Base-by-base conservation (phyloP, 495 filamentous ascomycete species). In the Bryoglossum gracile region DNA sequence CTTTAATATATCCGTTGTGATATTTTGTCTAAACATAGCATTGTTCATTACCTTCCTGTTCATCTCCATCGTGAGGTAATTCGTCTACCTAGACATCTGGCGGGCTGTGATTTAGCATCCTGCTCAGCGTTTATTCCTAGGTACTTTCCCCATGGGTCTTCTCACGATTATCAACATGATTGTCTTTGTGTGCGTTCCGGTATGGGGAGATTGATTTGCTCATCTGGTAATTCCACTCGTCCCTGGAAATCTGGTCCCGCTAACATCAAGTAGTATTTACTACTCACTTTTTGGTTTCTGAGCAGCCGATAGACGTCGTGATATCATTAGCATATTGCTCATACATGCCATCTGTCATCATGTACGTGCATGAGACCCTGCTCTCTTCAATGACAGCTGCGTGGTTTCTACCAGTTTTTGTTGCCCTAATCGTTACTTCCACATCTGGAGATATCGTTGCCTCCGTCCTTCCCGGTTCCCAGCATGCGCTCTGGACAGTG, bases 101-200 rank as follows among this genome's bases (percentile, higher is more conserved):
- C 37, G 11, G 0, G 68, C 61, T 11, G 77, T 83, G 76, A 64
- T 83, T 30, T 64, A 57, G 0, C 74, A 83, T 58, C 77, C 80
- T 0, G 63, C 64, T 0, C 78, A 84, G 49, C 75, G 72, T 2
- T 67, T 84, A 30, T 83, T 82, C 54, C 61, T 83, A 2, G 81
- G 77, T 0, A 75, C 75, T 0, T 66, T 82, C 24, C 81, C 81
- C 0, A 82, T 83, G 76, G 78, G 77, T 4, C 67, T 83, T n/a
- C 73, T 77, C 0, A 84, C 77, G 3, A 75, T 81, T 14, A 65
- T 80, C 42, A 79, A 77, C 43, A 80, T 80, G 76, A 62, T 73
- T 17, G 65, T 66, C 18, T 64, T 70, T 17, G 68, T 79, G 4
- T 80, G 76, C 48, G 76, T 77, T 0, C 75, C 76, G 0, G 60